Evolutionary conservation across 1,139 yeast genomes (phyloP).

Genomic region (Casaregolazyma lundiana): DNA sequence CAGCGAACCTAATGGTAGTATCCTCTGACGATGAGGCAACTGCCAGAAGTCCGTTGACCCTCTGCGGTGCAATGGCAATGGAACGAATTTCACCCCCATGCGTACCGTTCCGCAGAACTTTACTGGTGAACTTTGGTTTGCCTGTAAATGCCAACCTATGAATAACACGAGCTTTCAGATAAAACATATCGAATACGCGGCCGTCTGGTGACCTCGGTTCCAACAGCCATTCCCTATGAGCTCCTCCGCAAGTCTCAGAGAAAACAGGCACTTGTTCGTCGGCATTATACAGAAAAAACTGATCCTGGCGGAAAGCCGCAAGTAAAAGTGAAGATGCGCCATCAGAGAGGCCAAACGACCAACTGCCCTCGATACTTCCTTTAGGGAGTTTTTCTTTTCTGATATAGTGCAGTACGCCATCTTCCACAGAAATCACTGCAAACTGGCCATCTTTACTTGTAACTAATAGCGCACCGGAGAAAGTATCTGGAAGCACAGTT

Average conservation of each 20-base stretch:
- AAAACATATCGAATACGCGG: slow-evolving; percentile 39
- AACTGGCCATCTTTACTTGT: slow-evolving; percentile 32
- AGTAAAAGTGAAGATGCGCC: slow-evolving; percentile 39
- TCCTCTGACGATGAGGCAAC: slow-evolving; percentile 83
- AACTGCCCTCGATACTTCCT: slow-evolving; percentile 74
- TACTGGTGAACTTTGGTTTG: slow-evolving; percentile 26
- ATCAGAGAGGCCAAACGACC: slow-evolving; percentile 45
- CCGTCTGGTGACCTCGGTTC: slow-evolving; percentile 16
- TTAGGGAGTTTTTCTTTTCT: slow-evolving; percentile 63
- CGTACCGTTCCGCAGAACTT: slow-evolving; percentile 51
- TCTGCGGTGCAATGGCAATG: slow-evolving; percentile 29
- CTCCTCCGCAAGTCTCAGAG: slow-evolving; percentile 83
- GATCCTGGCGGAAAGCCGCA: slow-evolving; percentile 78
- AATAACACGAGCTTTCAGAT: slow-evolving; percentile 47
- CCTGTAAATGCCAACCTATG: slow-evolving; percentile 13
- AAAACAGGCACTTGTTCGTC: slow-evolving; percentile 65
- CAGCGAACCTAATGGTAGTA: slow-evolving; percentile 62
- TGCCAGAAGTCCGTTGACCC: slow-evolving; percentile 27
- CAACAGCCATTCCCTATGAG: slow-evolving; percentile 73
- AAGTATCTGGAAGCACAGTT: slow-evolving; percentile 20
- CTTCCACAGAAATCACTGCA: slow-evolving; percentile 13
- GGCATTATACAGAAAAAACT: slow-evolving; percentile 80
- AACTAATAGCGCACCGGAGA: slow-evolving; percentile 16
- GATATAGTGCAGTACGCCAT: slow-evolving; percentile 14
- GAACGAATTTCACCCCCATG: slow-evolving; percentile 78